Conservation (phyloP, 495 filamentous ascomycete species). For the Penicillium verhagenii region DNA sequence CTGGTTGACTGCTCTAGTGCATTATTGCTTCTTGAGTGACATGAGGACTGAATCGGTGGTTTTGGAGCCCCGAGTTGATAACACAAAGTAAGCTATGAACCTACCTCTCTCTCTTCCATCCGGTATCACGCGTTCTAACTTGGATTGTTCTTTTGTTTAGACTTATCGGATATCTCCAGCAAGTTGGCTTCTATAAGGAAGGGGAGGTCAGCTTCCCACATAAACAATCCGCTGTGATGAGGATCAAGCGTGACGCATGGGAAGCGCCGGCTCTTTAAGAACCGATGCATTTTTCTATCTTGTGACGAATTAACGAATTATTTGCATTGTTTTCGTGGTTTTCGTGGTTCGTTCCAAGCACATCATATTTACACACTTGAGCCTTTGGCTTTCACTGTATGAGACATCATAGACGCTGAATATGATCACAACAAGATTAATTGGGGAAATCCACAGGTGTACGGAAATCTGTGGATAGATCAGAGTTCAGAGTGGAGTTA, state of each 20-base stretch:
- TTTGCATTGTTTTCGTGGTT: neutral
- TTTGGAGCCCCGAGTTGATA: slow-evolving; percentile 91
- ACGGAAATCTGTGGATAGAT: no score
- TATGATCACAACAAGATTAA: no score
- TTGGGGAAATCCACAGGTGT: no score
- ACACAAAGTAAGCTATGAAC: slow-evolving; percentile 66
- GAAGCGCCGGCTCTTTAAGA: slow-evolving; percentile 66
- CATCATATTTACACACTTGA: neutral
- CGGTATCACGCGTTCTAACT: slow-evolving; percentile 8
- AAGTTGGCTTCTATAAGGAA: slow-evolving; percentile 84
- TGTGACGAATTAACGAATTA: neutral
- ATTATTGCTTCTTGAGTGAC: slow-evolving; percentile 79
- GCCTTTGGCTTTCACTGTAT: neutral
- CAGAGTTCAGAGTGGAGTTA: no score
- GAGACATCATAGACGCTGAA: neutral
- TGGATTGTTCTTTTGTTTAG: slow-evolving; percentile 37
- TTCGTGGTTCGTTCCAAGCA: neutral
- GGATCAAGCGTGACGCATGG: slow-evolving; percentile 79
- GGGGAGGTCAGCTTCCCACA: slow-evolving; percentile 86
- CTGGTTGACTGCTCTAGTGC: slow-evolving; percentile 84
- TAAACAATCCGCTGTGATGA: slow-evolving; percentile 88
- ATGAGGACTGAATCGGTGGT: slow-evolving; percentile 76
- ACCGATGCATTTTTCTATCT: neutral
- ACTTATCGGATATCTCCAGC: slow-evolving; percentile 71
- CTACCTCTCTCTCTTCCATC: neutral